phyloP scores from a whole-genome alignment of 2,329 filamentous ascomycete genomes.

The Aspergillus sp. region DNA sequence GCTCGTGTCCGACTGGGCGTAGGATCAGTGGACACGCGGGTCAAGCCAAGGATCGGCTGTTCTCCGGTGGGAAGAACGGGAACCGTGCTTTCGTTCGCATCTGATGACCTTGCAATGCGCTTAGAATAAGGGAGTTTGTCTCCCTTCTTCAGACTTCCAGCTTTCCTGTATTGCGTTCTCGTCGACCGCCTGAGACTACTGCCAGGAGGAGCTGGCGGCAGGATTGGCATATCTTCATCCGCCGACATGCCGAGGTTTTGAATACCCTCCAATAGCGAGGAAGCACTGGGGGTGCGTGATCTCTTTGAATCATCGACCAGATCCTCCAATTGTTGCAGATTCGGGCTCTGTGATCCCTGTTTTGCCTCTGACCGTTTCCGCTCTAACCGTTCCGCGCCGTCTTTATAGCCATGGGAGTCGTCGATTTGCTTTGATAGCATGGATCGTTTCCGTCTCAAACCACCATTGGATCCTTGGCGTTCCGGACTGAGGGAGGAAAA shows the following conservation, averaged over 20 bases:
- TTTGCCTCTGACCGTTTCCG: conserved; percentile 65
- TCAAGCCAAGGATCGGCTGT: conserved; percentile 31
- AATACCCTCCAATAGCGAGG: conserved; percentile 48
- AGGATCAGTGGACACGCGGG: conserved; percentile 38
- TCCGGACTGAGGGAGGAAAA: conserved; percentile 57
- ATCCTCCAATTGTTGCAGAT: conserved; percentile 69
- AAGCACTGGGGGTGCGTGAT: conserved; percentile 66
- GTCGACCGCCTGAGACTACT: conserved; percentile 85
- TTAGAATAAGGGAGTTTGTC: conserved; percentile 75
- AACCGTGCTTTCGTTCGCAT: conserved; percentile 55
- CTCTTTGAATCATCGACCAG: conserved; percentile 74
- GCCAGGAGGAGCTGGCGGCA: conserved; percentile 71
- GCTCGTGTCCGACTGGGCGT: conserved; percentile 34
- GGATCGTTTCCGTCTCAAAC: conserved; percentile 83
- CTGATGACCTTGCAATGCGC: conserved; percentile 64
- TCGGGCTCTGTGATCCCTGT: conserved; percentile 60
- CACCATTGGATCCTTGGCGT: conserved; percentile 54
- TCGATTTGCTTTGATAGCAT: conserved; percentile 94
- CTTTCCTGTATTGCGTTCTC: conserved; percentile 81
- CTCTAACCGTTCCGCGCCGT: conserved; percentile 78
- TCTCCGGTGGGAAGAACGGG: conserved; percentile 35
- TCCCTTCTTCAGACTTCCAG: conserved; percentile 76
- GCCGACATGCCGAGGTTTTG: conserved; percentile 43
- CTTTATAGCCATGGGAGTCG: conserved; percentile 70
- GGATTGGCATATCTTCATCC: conserved; percentile 77